Evolutionary conservation across 169 alveolate genomes (phyloP).

Genomic region (Plasmodium sp.): DNA sequence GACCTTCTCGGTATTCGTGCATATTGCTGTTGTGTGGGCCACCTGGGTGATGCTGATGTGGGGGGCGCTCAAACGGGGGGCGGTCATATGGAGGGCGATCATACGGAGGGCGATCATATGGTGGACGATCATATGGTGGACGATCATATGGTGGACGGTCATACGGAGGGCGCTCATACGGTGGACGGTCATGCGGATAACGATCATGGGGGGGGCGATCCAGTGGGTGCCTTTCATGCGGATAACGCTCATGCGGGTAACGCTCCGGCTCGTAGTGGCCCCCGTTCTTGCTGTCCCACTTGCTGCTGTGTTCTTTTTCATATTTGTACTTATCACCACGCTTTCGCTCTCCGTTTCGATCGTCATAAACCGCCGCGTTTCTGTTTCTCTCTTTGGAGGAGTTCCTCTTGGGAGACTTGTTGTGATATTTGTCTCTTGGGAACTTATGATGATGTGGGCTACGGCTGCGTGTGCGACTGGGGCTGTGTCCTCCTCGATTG

Average conservation of each 20-base stretch:
- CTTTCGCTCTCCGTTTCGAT: slow-evolving; percentile 11
- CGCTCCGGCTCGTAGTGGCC: background rate
- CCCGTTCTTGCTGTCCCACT: background rate
- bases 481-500: background rate
- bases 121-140: background rate
- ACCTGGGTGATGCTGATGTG: background rate
- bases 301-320: slow-evolving; percentile 12
- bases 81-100: background rate
- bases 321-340: slow-evolving; percentile 1
- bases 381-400: slow-evolving; percentile 30
- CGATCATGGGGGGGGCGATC: background rate
- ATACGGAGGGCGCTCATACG: background rate
- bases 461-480: background rate
- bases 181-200: background rate
- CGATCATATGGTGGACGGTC: background rate
- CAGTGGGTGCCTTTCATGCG: background rate
- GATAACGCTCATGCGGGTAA: background rate
- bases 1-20: slow-evolving; percentile 3
- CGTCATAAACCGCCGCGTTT: background rate
- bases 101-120: background rate
- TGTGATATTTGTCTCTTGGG: slow-evolving; percentile 35
- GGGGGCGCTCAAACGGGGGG: background rate
- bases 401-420: slow-evolving; percentile 40
- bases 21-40: background rate
- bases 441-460: slow-evolving; percentile 19